These are phyloP conservation scores for Nakaseomyces sp. DNA, from an alignment of 1,139 yeast species.

Conservation along the genomic window DNA sequence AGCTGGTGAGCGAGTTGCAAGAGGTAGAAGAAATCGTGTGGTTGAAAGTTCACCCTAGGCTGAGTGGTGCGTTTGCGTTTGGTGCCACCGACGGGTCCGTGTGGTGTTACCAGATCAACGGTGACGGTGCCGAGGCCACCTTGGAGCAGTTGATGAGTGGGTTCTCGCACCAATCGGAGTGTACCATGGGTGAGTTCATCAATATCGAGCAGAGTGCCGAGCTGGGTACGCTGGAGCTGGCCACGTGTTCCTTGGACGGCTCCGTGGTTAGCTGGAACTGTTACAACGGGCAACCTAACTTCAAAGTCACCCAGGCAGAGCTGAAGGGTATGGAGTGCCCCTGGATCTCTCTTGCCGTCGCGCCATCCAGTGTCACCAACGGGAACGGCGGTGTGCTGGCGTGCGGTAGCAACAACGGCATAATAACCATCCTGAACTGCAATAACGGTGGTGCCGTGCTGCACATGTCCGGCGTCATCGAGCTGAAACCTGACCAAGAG, in stretches of 20 bases:
- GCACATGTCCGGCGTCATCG: conserved; percentile 52
- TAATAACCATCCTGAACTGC: conserved; percentile 63
- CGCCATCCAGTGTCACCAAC: conserved; percentile 42
- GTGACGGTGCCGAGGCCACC: conserved; percentile 36
- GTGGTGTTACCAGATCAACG: conserved; percentile 79
- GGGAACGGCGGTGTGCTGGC: conserved; percentile 30
- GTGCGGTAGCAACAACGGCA: conserved; percentile 86
- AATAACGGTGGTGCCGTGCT: conserved; percentile 59
- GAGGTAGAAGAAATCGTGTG: conserved; percentile 83
- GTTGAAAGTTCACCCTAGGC: conserved; percentile 71
- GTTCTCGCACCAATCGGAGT: conserved; percentile 68
- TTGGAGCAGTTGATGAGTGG: conserved; percentile 71
- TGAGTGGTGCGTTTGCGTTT: conserved; percentile 72
- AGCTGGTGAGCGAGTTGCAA: conserved; percentile 56
- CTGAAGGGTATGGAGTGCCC: conserved; percentile 70
- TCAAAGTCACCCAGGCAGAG: conserved; percentile 56
- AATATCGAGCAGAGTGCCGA: conserved; percentile 53
- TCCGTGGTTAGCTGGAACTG: conserved; percentile 85
- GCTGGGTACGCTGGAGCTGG: conserved; percentile 44
- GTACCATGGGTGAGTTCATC: conserved; percentile 70
- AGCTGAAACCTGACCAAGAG: conserved; percentile 51
- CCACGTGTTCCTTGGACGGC: conserved; percentile 84
- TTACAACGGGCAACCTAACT: conserved; percentile 56
- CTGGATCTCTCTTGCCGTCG: conserved; percentile 65
- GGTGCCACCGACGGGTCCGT: conserved; percentile 92